Conservation (phyloP, 2,329 filamentous ascomycete species). For the Plenodomus biglobosus region DNA sequence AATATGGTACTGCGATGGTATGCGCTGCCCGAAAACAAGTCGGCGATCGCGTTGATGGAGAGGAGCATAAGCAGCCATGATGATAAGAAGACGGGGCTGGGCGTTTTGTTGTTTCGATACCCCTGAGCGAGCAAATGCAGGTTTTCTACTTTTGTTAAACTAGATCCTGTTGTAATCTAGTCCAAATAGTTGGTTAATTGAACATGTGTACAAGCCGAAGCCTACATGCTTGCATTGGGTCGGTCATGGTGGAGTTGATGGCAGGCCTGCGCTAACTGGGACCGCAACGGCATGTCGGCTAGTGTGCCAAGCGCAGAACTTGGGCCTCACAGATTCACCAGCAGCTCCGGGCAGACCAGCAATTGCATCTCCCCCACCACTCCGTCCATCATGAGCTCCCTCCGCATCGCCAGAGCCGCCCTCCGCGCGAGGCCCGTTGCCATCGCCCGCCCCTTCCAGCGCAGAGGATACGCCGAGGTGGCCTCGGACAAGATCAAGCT, state of each 20-base stretch:
- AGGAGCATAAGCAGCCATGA: too few species aligned
- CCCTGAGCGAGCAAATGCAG: not conserved
- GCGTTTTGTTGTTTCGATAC: conserved; percentile 2
- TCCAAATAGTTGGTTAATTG: too few species aligned
- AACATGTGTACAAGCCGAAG: too few species aligned
- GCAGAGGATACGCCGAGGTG: conserved; percentile 77
- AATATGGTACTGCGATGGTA: not conserved
- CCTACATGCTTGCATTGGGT: too few species aligned
- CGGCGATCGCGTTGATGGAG: not conserved
- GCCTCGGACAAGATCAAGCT: conserved; percentile 78
- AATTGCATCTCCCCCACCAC: conserved; percentile 44
- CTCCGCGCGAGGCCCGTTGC: conserved; percentile 76
- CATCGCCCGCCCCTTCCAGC: conserved; percentile 74
- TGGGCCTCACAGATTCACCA: conserved; percentile 30
- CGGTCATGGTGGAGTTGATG: too few species aligned
- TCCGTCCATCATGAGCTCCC: conserved; percentile 75
- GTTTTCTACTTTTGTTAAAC: not conserved
- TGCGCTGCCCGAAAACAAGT: not conserved
- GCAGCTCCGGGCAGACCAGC: conserved; percentile 36
- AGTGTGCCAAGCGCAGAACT: conserved; percentile 31
- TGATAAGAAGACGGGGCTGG: not conserved
- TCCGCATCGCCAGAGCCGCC: conserved; percentile 89
- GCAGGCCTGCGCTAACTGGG: conserved; percentile 5
- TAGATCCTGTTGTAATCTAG: too few species aligned
- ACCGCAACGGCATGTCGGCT: conserved; percentile 14